Evolutionary conservation across 352 stramenopile genomes (phyloP), one percentile per base, ranked within the genome.

Genomic region (Globisporangium nagaii): DNA sequence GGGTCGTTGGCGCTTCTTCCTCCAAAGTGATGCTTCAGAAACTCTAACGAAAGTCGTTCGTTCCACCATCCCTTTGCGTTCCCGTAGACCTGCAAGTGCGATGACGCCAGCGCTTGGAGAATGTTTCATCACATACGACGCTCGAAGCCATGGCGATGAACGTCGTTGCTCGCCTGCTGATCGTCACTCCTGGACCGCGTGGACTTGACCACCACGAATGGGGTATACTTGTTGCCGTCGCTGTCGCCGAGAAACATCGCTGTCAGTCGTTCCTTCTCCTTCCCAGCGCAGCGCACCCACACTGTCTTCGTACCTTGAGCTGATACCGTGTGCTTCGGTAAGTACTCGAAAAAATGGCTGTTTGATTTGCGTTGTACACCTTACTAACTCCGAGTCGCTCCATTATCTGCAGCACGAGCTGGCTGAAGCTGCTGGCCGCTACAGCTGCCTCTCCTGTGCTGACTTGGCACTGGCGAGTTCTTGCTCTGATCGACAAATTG

Each of bases 321-420:
- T 15, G 24, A 34, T 22, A 34, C 34, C 24, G 41, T 47, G 24
- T 47, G 24, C 41, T 47, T 34, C 41, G 15, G 41, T 47, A 47
- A 47, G 24, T 47, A 48, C 15, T 48, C 41, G 24, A 48, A 48
- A 48, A 48, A 48, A 48, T 48, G 12, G 41, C 24, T 22, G 24
- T 48, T 15, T 48, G 41, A 2, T 48, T 15, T 22, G 13, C 15
- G 6, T 34, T 48, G 41, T 48, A 35, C 15, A 48, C 41, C 24
- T 48, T 48, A 35, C 24, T 48, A 6, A 48, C 24, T 48, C 41
- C 24, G 2, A 35, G 6, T 34, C 41, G 41, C 41, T 34, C 24
- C 7, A 12, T 48, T 48, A 24, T 24, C 0, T 34, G 41, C 41
- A 34, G 24, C 13, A 24, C 15, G 41, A 48, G 24, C 41, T 48